phyloP scores from a whole-genome alignment of 495 filamentous ascomycete species.

The Alectoria sarmentosa region DNA sequence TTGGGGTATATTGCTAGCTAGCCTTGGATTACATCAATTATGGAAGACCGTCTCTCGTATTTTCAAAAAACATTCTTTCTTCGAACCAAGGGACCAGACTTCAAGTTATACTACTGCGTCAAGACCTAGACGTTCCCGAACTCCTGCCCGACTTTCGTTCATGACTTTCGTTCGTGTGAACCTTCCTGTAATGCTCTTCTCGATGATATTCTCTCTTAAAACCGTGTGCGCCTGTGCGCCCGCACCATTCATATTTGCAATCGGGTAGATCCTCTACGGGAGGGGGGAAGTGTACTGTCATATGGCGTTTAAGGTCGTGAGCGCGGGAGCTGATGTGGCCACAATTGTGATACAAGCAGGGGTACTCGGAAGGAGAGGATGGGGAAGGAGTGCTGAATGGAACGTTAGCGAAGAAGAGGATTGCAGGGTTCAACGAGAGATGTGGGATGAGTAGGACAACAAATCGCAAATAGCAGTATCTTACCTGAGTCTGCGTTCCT shows the following conservation, averaged over 20 bases:
- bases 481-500: background rate
- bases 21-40: too few relatives aligned
- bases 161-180: conserved; percentile 47
- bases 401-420: background rate
- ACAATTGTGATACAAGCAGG: conserved; percentile 41
- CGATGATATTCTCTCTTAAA: conserved; percentile 85
- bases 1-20: too few relatives aligned
- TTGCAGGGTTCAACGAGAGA: background rate
- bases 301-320: conserved; percentile 49
- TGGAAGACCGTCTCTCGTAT: too few relatives aligned
- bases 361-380: conserved; percentile 23
- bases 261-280: conserved; percentile 47
- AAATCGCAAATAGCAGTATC: conserved; percentile 26
- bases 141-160: background rate
- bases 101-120: too few relatives aligned
- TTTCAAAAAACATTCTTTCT: too few relatives aligned
- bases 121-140: background rate
- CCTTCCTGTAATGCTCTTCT: conserved; percentile 76
- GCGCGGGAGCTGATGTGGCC: conserved; percentile 43
- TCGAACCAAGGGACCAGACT: too few relatives aligned
- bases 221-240: conserved; percentile 65
- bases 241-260: conserved; percentile 72
- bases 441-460: background rate
- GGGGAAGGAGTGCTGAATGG: background rate
- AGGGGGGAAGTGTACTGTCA: conserved; percentile 41